phyloP scores from a whole-genome alignment of 179 eudicot genomes.

The Dionaea muscipula region DNA sequence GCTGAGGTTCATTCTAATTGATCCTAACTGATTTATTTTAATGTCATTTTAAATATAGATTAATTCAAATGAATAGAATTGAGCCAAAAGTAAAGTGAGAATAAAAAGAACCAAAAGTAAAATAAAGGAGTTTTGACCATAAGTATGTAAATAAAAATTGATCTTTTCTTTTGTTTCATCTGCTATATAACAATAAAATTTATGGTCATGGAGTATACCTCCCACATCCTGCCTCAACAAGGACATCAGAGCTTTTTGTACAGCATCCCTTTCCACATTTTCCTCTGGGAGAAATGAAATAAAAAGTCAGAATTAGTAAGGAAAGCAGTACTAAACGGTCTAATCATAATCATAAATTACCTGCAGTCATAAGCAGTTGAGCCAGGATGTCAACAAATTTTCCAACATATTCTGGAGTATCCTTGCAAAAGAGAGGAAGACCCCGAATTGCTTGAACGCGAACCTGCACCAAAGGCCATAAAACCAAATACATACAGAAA shows the following conservation, averaged over 20 bases:
- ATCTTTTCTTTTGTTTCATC: too few species aligned
- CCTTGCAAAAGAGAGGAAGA: slow-evolving; percentile 96
- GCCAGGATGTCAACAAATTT: slow-evolving; percentile 87
- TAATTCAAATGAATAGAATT: too few species aligned
- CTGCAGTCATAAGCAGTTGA: slow-evolving; percentile 86
- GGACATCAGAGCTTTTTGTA: slow-evolving; percentile 88
- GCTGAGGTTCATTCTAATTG: too few species aligned
- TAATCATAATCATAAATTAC: slow-evolving; percentile 26
- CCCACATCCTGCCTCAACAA: slow-evolving; percentile 89
- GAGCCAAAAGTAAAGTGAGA: too few species aligned
- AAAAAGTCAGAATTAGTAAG: slow-evolving; percentile 1
- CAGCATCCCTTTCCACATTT: slow-evolving; percentile 97
- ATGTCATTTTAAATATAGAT: too few species aligned
- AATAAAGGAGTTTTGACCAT: too few species aligned
- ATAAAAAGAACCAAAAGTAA: too few species aligned
- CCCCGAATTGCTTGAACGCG: slow-evolving; percentile 97
- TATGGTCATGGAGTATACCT: slow-evolving; percentile 32
- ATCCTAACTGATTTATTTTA: too few species aligned
- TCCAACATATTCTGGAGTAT: slow-evolving; percentile 73
- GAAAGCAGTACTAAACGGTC: not conserved
- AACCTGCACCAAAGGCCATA: slow-evolving; percentile 31
- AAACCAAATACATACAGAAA: not conserved
- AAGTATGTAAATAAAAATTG: too few species aligned
- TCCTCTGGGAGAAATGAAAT: slow-evolving; percentile 43
- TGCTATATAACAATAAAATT: not conserved